Evolutionary conservation across 805 yeast genomes (phyloP).

Genomic region (Cyberlindnera xishuangbannaensis): DNA sequence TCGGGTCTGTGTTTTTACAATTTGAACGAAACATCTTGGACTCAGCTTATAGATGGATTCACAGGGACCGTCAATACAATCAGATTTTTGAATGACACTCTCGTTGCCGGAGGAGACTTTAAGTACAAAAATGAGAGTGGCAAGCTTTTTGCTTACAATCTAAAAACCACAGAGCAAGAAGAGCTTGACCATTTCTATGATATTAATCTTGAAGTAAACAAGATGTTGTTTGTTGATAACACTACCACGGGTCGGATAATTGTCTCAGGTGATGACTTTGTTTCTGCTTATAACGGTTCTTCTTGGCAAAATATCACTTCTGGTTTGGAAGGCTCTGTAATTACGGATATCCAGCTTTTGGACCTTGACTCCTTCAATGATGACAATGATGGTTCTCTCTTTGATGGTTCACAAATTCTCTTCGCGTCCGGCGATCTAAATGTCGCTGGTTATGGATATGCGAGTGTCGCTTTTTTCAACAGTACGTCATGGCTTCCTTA

Average conservation of each 20-base stretch:
- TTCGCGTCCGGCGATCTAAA: conserved; percentile 53
- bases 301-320: conserved; percentile 41
- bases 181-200: conserved; percentile 21
- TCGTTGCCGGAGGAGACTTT: conserved; percentile 53
- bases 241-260: conserved; percentile 37
- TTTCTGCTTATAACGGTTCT: conserved; percentile 38
- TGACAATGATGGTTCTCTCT: conserved; percentile 31
- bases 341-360: conserved; percentile 42
- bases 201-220: conserved; percentile 24
- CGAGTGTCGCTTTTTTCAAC: conserved; percentile 58
- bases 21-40: conserved; percentile 49
- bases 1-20: conserved; percentile 62
- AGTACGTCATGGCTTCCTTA: conserved; percentile 67
- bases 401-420: conserved; percentile 40
- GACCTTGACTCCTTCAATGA: conserved; percentile 28
- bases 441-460: conserved; percentile 46
- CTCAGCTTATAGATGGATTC: conserved; percentile 29
- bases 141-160: conserved; percentile 51
- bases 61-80: conserved; percentile 54
- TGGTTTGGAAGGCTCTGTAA: conserved; percentile 29
- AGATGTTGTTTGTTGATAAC: conserved; percentile 43
- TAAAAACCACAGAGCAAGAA: conserved; percentile 31
- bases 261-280: conserved; percentile 34
- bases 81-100: conserved; percentile 37
- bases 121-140: conserved; percentile 30